Conservation (phyloP, 2,329 filamentous ascomycete species). For the Ceratocystis ficicola region DNA sequence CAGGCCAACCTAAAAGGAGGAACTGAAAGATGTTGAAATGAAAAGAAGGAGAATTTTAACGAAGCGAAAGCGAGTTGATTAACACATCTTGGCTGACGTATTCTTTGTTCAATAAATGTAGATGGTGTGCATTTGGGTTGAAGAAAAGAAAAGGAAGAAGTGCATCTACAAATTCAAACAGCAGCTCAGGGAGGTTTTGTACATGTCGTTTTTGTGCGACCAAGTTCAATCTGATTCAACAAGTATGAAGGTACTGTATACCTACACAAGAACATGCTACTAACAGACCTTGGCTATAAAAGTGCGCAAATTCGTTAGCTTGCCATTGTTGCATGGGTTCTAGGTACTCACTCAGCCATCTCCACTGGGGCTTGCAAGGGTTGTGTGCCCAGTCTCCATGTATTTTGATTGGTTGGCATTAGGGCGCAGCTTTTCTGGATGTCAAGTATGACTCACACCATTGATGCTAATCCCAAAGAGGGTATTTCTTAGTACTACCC, state of each 20-base stretch:
- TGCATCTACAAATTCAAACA: not conserved
- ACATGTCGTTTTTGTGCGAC: not conserved
- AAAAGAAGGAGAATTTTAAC: constrained; percentile 1
- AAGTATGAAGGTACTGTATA: not conserved
- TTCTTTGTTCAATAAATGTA: constrained; percentile 10
- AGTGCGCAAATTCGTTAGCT: not conserved
- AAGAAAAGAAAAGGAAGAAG: not conserved
- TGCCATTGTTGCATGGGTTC: not conserved
- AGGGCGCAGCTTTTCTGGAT: constrained; percentile 7
- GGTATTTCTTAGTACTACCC: not conserved
- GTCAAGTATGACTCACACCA: constrained; percentile 15
- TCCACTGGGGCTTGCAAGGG: not conserved
- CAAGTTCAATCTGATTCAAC: not conserved
- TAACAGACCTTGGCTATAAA: not conserved
- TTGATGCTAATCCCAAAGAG: not conserved
- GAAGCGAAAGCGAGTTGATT: constrained; percentile 34
- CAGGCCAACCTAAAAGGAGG: constrained; percentile 53
- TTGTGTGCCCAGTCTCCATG: constrained; percentile 1
- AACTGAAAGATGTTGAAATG: constrained; percentile 24
- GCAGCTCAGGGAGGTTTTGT: not conserved
- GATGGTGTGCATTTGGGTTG: constrained; percentile 3
- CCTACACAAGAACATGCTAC: not conserved
- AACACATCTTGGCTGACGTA: constrained; percentile 45
- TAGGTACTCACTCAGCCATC: not conserved
- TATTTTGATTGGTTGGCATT: not conserved